Evolutionary conservation across 2,329 filamentous ascomycete genomes (phyloP), one percentile per base, ranked within the genome.

Genomic region (Pyricularia grisea): DNA sequence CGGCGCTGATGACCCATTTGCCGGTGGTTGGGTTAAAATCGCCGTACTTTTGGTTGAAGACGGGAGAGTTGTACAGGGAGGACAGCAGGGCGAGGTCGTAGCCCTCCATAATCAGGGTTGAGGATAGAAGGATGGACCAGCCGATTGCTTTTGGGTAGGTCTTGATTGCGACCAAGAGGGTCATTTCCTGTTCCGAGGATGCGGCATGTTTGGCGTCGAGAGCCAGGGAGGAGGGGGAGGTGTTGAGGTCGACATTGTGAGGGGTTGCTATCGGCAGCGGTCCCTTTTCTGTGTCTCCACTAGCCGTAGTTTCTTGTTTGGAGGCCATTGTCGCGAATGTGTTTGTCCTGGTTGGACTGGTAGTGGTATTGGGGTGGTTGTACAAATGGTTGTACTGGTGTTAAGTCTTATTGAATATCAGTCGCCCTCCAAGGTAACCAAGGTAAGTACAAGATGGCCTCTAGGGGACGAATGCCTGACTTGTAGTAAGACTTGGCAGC

Each of bases 1-100:
- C 78, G 0, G 85, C 83, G 1, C 83, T 81, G 28, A 88, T 77
- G 50, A 81, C 78, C 69, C 84, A 84, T 31, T 78, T 79, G 1
- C 76, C 78, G 2, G 30, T 67, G 67, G 66, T 66, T 71, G 71
- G 2, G 73, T 67, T 67, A 50, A 68, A 42, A 0, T 68, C 58
- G 64, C 71, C 72, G 58, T 69, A 75, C 42, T 71, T 76, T 25
- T 74, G 73, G 20, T 72, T 71, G 68, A 80, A 80, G 5, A 75
- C 72, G 1, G 76, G 79, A 65, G 78, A 79, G 10, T 68, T 72
- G 63, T 70, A 72, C 31, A 75, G 70, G n/a, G 66, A 68, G 64
- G 70, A 67, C 4, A 72, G 75, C 11, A 76, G 71, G 31, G 72
- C 71, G 61, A 72, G 70, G 69, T 76, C 74, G 71, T 75, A 76